phyloP scores from a whole-genome alignment of 2,329 filamentous ascomycete species.

The Hansfordia pulvinata region DNA sequence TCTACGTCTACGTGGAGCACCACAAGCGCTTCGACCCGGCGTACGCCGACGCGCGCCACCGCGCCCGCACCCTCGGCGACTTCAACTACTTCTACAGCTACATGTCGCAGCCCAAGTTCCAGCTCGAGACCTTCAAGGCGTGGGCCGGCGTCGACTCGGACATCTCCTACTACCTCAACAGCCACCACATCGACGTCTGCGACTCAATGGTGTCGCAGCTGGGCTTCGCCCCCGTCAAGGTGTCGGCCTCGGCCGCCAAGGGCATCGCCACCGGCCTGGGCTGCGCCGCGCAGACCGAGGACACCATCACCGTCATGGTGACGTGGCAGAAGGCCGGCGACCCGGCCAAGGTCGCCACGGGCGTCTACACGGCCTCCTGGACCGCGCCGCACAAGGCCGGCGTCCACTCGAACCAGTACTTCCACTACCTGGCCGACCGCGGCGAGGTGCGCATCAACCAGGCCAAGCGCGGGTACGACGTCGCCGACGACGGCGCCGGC shows the following conservation, averaged over 20 bases:
- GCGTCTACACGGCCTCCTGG: constrained; percentile 89
- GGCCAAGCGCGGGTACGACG: constrained; percentile 87
- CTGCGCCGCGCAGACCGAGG: constrained; percentile 71
- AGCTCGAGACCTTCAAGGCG: constrained; percentile 87
- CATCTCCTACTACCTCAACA: constrained; percentile 94
- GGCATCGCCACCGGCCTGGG: constrained; percentile 69
- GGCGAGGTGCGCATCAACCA: constrained; percentile 87
- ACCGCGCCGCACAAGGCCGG: constrained; percentile 85
- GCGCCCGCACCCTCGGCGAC: constrained; percentile 66
- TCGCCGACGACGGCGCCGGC: constrained; percentile 64
- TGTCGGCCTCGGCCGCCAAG: constrained; percentile 64
- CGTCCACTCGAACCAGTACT: constrained; percentile 95
- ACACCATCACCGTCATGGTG: constrained; percentile 83
- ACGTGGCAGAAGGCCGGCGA: constrained; percentile 71
- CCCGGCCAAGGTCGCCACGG: constrained; percentile 60
- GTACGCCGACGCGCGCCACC: constrained; percentile 75
- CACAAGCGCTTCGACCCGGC: constrained; percentile 94
- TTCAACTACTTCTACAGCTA: constrained; percentile 99
- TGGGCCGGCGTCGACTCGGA: constrained; percentile 89
- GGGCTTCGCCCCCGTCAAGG: constrained; percentile 64
- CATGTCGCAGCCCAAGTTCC: constrained; percentile 86
- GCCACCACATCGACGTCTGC: constrained; percentile 84
- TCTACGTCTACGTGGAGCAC: constrained; percentile 90
- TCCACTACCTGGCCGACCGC: constrained; percentile 77
- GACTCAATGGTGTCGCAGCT: constrained; percentile 72